Conservation (phyloP, 2,329 filamentous ascomycete species). For the Pleomassaria siparia region DNA sequence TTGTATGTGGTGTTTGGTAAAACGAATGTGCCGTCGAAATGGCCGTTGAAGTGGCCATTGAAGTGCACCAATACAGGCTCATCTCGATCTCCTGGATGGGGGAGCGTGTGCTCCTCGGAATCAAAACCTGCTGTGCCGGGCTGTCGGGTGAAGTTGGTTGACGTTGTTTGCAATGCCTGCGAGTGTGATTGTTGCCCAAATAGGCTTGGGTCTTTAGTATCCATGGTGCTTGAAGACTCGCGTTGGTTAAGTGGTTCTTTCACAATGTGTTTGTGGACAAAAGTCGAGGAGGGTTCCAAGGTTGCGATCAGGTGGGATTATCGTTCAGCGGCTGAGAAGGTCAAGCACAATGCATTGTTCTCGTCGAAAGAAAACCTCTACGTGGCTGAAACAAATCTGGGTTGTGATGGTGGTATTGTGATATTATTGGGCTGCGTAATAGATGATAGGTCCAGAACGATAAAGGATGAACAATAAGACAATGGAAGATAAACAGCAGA, state of each 20-base stretch:
- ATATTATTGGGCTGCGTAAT: slow-evolving; percentile 20
- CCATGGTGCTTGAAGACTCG: slow-evolving; percentile 18
- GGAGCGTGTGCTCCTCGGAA: slow-evolving; percentile 3
- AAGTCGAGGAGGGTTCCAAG: slow-evolving; percentile 6
- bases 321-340: slow-evolving; percentile 6
- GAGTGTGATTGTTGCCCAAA: slow-evolving; percentile 19
- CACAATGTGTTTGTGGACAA: slow-evolving; percentile 9
- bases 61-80: slow-evolving; percentile 26
- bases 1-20: slow-evolving; percentile 20
- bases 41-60: slow-evolving; percentile 13
- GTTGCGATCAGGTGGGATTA: slow-evolving; percentile 5
- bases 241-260: not conserved
- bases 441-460: slow-evolving; percentile 15
- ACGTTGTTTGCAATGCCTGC: slow-evolving; percentile 12
- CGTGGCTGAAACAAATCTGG: slow-evolving; percentile 29
- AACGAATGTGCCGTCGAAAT: slow-evolving; percentile 23
- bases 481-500: slow-evolving; percentile 9
- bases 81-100: slow-evolving; percentile 13
- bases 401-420: slow-evolving; percentile 29
- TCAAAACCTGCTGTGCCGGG: slow-evolving; percentile 11
- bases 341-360: slow-evolving; percentile 30
- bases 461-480: slow-evolving; percentile 1
- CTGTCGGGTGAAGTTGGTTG: slow-evolving; percentile 13
- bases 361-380: slow-evolving; percentile 10
- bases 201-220: slow-evolving; percentile 10